phyloP scores from a whole-genome alignment of 306 rosid genomes.

The Purshia tridentata region DNA sequence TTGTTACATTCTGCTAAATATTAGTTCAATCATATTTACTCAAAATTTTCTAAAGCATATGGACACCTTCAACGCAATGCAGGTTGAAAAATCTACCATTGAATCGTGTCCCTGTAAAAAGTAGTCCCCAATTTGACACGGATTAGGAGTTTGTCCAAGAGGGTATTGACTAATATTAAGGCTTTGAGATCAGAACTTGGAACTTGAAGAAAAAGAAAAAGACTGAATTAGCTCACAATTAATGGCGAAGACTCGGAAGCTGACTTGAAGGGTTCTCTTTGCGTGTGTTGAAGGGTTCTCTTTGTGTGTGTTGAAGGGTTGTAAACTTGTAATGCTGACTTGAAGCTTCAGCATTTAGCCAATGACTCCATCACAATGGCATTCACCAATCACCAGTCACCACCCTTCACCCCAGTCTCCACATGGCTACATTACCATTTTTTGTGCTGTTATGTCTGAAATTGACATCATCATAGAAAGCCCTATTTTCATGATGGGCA shows the following conservation, averaged over 20 bases:
- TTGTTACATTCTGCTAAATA: no score
- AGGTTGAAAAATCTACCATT: no score
- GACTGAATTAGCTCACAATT: constrained; percentile 6
- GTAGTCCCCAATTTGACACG: no score
- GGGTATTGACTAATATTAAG: no score
- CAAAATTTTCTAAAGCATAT: no score
- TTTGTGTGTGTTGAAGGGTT: not conserved
- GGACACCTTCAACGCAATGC: no score
- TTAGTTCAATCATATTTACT: no score
- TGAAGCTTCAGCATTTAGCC: not conserved
- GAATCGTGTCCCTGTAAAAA: no score
- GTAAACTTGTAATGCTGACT: not conserved
- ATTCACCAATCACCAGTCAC: not conserved
- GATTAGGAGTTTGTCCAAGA: no score
- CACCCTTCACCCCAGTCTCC: no score
- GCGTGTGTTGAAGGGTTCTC: constrained; percentile 6
- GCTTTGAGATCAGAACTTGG: no score
- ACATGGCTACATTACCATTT: not conserved
- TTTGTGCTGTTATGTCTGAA: not conserved
- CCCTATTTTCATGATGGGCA: not conserved
- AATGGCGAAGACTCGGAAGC: not conserved
- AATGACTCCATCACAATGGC: not conserved
- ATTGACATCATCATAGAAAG: not conserved
- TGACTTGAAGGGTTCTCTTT: not conserved
- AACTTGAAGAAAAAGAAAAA: not conserved